Evolutionary conservation across 2,329 filamentous ascomycete species (phyloP).

Genomic region (Hypoxylon sp.): DNA sequence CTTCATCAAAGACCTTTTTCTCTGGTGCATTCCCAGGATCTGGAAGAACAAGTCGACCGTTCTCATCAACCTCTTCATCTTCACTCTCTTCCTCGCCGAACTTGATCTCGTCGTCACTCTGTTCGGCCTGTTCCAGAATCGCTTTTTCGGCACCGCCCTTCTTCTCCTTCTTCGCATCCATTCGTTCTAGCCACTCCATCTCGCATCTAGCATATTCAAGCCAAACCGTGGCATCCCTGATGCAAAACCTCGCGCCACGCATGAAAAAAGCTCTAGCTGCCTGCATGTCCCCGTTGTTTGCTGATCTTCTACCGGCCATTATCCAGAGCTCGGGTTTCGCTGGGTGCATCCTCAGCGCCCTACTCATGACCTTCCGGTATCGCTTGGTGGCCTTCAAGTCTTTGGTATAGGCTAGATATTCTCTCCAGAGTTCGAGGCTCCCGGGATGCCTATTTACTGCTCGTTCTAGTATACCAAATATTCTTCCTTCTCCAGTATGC

Average conservation of each 20-base stretch:
- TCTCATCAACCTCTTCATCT: constrained; percentile 60
- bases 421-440: constrained; percentile 86
- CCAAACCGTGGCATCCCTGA: constrained; percentile 81
- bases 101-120: constrained; percentile 64
- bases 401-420: constrained; percentile 87
- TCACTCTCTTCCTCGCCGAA: constrained; percentile 63
- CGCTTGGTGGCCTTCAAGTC: constrained; percentile 76
- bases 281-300: constrained; percentile 87
- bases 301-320: constrained; percentile 83
- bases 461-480: constrained; percentile 91
- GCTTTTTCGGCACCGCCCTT: constrained; percentile 61
- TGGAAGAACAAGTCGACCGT: constrained; percentile 60
- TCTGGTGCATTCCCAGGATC: constrained; percentile 60
- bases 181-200: constrained; percentile 90
- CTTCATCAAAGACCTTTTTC: constrained; percentile 64
- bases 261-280: constrained; percentile 88
- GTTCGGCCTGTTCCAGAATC: constrained; percentile 69
- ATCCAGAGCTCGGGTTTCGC: constrained; percentile 88
- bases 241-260: constrained; percentile 91
- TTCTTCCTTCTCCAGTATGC: constrained; percentile 82
- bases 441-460: constrained; percentile 88
- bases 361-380: constrained; percentile 74
- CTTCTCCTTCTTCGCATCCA: constrained; percentile 77
- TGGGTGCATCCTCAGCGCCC: constrained; percentile 87
- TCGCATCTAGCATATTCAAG: constrained; percentile 91